phyloP scores from a whole-genome alignment of 2,329 filamentous ascomycete genomes.

The Ophidiomyces ophidiicola region DNA sequence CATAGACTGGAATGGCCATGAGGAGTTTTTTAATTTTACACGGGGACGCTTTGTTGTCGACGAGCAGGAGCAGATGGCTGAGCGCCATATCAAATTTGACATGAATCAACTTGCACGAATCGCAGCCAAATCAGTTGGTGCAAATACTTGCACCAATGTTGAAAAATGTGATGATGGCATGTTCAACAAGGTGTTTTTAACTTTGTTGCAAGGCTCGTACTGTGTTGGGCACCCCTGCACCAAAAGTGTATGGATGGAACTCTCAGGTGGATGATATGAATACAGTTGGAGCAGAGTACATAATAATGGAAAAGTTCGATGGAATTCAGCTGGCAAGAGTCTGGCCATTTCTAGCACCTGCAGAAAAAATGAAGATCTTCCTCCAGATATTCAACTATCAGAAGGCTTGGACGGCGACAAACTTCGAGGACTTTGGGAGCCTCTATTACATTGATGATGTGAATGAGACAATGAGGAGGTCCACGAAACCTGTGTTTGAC shows the following conservation, averaged over 20 bases:
- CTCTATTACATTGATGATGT: conserved; percentile 11
- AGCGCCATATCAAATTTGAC: conserved; percentile 10
- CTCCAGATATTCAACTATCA: conserved; percentile 20
- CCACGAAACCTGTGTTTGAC: conserved; percentile 3
- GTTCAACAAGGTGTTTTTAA: conserved; percentile 10
- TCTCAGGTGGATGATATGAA: background rate
- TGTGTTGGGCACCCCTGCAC: conserved; percentile 12
- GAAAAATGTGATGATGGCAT: conserved; percentile 12
- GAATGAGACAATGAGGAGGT: too few species aligned
- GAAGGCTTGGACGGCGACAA: conserved; percentile 16
- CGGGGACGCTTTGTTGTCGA: conserved; percentile 20
- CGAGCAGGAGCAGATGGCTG: conserved; percentile 3
- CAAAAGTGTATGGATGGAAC: conserved; percentile 9
- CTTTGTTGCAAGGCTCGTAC: conserved; percentile 16
- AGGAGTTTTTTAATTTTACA: conserved; percentile 23
- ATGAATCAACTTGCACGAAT: conserved; percentile 4
- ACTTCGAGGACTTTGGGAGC: conserved; percentile 8
- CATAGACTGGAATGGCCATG: conserved; percentile 20
- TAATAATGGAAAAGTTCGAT: background rate
- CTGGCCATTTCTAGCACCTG: background rate
- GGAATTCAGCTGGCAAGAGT: background rate
- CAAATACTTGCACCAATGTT: conserved; percentile 1
- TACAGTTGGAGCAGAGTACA: conserved; percentile 5
- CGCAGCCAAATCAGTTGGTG: conserved; percentile 4
- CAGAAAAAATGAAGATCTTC: conserved; percentile 15